Evolutionary conservation across 108 stramenopile genomes (phyloP).

Genomic region (Pinguiococcus pyrenoidosus): DNA sequence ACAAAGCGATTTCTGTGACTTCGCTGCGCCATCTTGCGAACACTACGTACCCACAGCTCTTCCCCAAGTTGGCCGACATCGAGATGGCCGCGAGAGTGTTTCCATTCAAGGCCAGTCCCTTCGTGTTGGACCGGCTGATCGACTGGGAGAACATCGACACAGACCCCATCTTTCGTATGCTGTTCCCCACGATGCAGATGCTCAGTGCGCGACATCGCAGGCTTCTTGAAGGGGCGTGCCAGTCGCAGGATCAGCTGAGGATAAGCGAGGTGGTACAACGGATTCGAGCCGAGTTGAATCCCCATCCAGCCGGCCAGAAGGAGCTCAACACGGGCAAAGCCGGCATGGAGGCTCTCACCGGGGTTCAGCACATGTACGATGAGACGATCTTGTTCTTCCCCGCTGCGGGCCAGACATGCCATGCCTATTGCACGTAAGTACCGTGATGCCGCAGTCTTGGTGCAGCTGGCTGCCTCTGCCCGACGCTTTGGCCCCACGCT

Average conservation of each 20-base stretch:
- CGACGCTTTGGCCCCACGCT: too few relatives aligned
- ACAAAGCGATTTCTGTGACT: too few relatives aligned
- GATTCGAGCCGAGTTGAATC: constrained; percentile 42
- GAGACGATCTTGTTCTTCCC: constrained; percentile 48
- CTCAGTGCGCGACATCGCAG: constrained; percentile 24
- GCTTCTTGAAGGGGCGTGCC: constrained; percentile 25
- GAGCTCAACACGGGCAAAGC: constrained; percentile 39
- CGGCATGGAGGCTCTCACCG: constrained; percentile 21
- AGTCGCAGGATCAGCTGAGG: constrained; percentile 21
- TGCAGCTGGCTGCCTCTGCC: too few relatives aligned
- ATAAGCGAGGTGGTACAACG: constrained; percentile 28
- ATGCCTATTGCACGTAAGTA: constrained; percentile 24
- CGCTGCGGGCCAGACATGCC: constrained; percentile 46
- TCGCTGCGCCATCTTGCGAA: too few relatives aligned
- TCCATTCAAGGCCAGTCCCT: too few relatives aligned
- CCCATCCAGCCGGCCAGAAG: constrained; percentile 53
- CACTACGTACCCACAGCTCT: too few relatives aligned
- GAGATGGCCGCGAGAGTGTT: too few relatives aligned
- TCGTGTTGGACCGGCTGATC: constrained; percentile 42
- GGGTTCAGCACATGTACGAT: constrained; percentile 51
- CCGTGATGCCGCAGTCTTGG: too few relatives aligned
- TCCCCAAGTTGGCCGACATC: too few relatives aligned
- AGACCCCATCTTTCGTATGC: constrained; percentile 43
- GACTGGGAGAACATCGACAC: constrained; percentile 31
- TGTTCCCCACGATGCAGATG: constrained; percentile 45